Evolutionary conservation across 2,329 filamentous ascomycete species (phyloP).

Genomic region (Thyridium curvatum): DNA sequence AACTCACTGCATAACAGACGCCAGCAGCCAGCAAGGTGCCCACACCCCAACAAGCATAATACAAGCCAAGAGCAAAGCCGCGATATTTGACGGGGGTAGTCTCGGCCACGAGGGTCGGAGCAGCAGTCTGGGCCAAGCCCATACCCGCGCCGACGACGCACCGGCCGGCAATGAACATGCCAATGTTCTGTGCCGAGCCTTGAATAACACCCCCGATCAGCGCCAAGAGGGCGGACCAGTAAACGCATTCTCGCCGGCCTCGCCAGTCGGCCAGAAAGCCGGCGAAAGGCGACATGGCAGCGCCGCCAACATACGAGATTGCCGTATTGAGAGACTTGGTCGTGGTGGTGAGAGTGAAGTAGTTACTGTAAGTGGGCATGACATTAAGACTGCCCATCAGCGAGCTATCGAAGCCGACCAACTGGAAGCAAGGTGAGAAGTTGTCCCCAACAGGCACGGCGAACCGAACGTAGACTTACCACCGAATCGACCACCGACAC

Average conservation of each 20-base stretch:
- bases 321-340: slow-evolving; percentile 23
- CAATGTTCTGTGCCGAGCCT: slow-evolving; percentile 14
- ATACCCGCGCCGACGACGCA: slow-evolving; percentile 16
- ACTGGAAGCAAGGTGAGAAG: too few relatives aligned
- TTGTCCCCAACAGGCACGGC: too few relatives aligned
- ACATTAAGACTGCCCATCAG: slow-evolving; percentile 26
- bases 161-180: slow-evolving; percentile 18
- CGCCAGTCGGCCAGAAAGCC: slow-evolving; percentile 15
- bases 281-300: slow-evolving; percentile 10
- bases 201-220: slow-evolving; percentile 14
- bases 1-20: slow-evolving; percentile 14
- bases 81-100: slow-evolving; percentile 8
- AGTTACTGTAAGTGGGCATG: slow-evolving; percentile 22
- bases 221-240: slow-evolving; percentile 9
- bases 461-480: background rate
- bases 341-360: slow-evolving; percentile 23
- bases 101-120: slow-evolving; percentile 10
- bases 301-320: slow-evolving; percentile 17
- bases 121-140: slow-evolving; percentile 11
- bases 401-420: slow-evolving; percentile 21
- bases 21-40: slow-evolving; percentile 12
- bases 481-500: background rate
- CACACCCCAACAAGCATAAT: slow-evolving; percentile 8
- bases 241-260: slow-evolving; percentile 16
- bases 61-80: slow-evolving; percentile 8